Percentiles rank a stretch among this genome's conserved stretches.
Evolutionary conservation across 495 filamentous ascomycete genomes (phyloP).

Genomic region (Emericellopsis terricola): DNA sequence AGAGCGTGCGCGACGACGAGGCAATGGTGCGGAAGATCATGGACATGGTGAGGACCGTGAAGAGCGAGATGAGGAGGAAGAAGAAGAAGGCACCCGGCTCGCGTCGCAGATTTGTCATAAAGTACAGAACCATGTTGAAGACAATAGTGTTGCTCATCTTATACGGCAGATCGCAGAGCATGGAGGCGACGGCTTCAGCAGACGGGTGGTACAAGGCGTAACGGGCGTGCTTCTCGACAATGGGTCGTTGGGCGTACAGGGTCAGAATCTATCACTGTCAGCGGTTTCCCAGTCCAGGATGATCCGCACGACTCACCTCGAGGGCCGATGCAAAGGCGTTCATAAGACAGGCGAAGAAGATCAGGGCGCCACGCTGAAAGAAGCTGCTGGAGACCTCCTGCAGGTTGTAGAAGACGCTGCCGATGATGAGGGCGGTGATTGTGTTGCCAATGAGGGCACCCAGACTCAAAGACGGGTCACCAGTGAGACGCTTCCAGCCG

Average conservation of each 20-base stretch:
- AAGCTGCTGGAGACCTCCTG: conserved; percentile 44
- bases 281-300: background rate
- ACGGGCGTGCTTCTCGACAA: conserved; percentile 79
- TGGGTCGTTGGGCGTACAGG: conserved; percentile 70
- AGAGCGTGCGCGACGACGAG: conserved; percentile 57
- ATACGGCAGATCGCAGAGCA: conserved; percentile 70
- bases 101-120: conserved; percentile 69
- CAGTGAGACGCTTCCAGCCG: conserved; percentile 50
- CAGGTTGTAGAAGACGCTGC: conserved; percentile 69
- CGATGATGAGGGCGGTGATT: conserved; percentile 59
- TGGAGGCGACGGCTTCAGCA: conserved; percentile 69
- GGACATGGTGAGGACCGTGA: conserved; percentile 52
- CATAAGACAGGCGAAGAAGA: conserved; percentile 80
- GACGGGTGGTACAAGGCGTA: conserved; percentile 91
- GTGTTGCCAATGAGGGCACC: conserved; percentile 55
- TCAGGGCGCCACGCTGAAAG: conserved; percentile 59
- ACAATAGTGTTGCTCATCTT: conserved; percentile 27
- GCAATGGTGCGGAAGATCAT: conserved; percentile 74
- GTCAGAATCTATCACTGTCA: conserved; percentile 42
- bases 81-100: conserved; percentile 67
- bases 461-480: conserved; percentile 55
- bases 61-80: conserved; percentile 55
- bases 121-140: conserved; percentile 66
- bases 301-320: conserved; percentile 31
- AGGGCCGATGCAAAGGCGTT: conserved; percentile 68